A percentile compares a stretch with the other conserved stretches of the same genome.
These are phyloP conservation scores for Wickerhamomyces tratensis DNA, from an alignment of 805 yeast species.

Conservation along the genomic window DNA sequence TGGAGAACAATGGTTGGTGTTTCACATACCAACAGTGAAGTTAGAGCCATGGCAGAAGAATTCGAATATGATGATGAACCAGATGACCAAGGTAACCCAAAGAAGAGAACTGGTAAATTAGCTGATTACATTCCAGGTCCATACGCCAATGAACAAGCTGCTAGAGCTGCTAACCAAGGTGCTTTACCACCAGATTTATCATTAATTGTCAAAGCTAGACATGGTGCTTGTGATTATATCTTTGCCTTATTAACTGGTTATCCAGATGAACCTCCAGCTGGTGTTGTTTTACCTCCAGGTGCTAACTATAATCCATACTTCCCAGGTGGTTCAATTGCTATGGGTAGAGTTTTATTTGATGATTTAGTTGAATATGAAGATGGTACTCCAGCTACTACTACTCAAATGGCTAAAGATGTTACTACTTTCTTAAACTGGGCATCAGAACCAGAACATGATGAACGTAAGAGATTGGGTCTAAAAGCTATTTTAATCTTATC, in stretches of 20 bases:
- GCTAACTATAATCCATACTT: conserved; percentile 98
- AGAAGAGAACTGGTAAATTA: conserved; percentile 96
- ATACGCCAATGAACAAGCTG: conserved; percentile 96
- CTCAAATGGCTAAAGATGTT: conserved; percentile 99
- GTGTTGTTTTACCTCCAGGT: conserved; percentile 88
- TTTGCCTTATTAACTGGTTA: conserved; percentile 94
- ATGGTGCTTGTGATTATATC: conserved; percentile 94
- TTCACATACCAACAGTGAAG: conserved; percentile 85
- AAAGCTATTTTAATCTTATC: conserved; percentile 81
- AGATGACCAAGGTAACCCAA: conserved; percentile 96
- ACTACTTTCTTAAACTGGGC: conserved; percentile 96
- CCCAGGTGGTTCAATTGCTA: conserved; percentile 99
- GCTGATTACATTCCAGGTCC: conserved; percentile 95
- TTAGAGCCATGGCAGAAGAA: conserved; percentile 88
- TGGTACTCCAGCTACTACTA: conserved; percentile 96
- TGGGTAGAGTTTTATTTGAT: conserved; percentile 97
- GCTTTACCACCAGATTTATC: conserved; percentile 98
- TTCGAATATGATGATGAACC: conserved; percentile 98
- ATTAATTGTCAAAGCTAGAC: conserved; percentile 96
- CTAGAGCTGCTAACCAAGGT: conserved; percentile 99
- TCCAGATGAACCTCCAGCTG: conserved; percentile 98
- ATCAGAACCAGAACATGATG: conserved; percentile 97
- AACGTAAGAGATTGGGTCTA: conserved; percentile 92
- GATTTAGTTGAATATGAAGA: conserved; percentile 98
- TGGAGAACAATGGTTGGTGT: conserved; percentile 99